phyloP scores from a whole-genome alignment of 176 grass and related monocot genomes.

The Typha latifolia region DNA sequence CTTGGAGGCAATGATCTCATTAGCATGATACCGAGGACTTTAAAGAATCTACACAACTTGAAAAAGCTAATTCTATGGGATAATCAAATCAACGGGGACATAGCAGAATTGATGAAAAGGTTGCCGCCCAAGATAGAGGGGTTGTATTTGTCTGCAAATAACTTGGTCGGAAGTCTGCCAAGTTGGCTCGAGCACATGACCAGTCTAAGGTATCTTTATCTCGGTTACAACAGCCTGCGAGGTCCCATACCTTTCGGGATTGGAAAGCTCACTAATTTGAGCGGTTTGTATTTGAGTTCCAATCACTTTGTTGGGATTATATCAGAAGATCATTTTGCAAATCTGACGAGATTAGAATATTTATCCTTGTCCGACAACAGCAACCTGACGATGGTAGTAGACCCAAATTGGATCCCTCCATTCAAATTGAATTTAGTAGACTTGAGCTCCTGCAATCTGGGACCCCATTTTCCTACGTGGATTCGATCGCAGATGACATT shows the following conservation, averaged over 20 bases:
- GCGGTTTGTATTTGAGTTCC: not conserved
- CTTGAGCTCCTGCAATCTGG: not conserved
- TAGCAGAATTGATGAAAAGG: slow-evolving; percentile 1
- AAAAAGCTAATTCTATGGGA: not conserved
- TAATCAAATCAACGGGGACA: slow-evolving; percentile 7
- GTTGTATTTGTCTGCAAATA: accelerated
- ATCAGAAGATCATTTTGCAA: slow-evolving; percentile 18
- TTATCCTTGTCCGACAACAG: not conserved
- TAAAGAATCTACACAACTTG: slow-evolving; percentile 14
- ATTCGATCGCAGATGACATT: slow-evolving; percentile 5
- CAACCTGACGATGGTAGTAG: not conserved
- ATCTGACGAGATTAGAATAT: accelerated
- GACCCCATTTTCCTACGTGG: slow-evolving; percentile 22
- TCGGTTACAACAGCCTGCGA: not conserved
- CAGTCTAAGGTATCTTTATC: slow-evolving; percentile 8
- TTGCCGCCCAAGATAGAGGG: slow-evolving; percentile 1
- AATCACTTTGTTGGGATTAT: slow-evolving; percentile 5
- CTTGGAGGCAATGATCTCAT: not conserved
- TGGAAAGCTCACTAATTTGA: slow-evolving; percentile 5
- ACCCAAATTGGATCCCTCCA: slow-evolving; percentile 20
- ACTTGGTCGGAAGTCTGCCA: slow-evolving; percentile 7
- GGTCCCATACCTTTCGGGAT: slow-evolving; percentile 17
- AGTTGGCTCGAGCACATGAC: not conserved
- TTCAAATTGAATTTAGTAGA: not conserved
- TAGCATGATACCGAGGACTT: not conserved